Evolutionary conservation across 163 green algal species (phyloP).

Genomic region (Scenedesmus sp.): DNA sequence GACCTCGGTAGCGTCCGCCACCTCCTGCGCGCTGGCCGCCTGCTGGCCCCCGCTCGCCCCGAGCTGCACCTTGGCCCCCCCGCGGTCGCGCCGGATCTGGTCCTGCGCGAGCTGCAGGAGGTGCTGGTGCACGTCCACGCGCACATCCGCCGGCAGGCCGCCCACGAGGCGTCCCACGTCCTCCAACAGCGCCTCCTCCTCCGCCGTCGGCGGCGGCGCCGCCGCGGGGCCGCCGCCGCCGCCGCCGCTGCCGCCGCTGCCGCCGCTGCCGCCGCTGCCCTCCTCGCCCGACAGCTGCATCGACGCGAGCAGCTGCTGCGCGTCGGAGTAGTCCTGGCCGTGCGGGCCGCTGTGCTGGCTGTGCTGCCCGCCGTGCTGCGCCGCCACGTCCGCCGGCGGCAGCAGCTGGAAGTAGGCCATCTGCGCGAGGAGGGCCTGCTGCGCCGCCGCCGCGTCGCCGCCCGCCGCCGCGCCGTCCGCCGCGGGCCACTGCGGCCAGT

Average conservation of each 20-base stretch:
- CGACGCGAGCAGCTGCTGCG: constrained; percentile 28
- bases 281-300: constrained; percentile 21
- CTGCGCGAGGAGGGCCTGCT: too few species aligned
- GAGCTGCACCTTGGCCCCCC: not conserved
- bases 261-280: not conserved
- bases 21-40: constrained; percentile 1
- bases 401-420: too few species aligned
- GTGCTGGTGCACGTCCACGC: constrained; percentile 41
- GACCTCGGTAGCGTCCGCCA: constrained; percentile 9
- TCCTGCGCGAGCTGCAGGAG: constrained; percentile 41
- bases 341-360: constrained; percentile 1
- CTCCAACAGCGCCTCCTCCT: constrained; percentile 17
- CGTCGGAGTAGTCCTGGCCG: constrained; percentile 4
- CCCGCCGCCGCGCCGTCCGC: too few species aligned
- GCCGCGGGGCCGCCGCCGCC: not conserved
- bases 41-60: constrained; percentile 1
- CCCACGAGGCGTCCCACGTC: constrained; percentile 7
- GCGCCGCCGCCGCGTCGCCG: too few species aligned
- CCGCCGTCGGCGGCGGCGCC: not conserved
- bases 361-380: constrained; percentile 1
- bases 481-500: too few species aligned
- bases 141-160: not conserved
- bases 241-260: not conserved
- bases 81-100: not conserved
- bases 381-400: not conserved